Evolutionary conservation across 1,284 basidiomycete species (phyloP), one percentile per base, ranked within the genome.

Genomic region (Ceratobasidium sp.): DNA sequence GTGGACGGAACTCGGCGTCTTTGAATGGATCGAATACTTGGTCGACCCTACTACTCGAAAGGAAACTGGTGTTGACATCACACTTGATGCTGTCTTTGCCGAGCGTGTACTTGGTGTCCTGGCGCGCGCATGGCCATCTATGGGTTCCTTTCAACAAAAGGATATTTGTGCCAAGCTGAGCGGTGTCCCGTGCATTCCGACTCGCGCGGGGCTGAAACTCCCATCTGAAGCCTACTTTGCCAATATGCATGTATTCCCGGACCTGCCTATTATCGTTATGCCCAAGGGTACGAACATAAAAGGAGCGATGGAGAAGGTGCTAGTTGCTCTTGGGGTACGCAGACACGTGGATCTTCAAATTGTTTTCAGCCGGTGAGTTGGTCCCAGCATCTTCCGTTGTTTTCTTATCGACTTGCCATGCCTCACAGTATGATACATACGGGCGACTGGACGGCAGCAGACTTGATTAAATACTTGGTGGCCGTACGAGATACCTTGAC

Each of bases 341-440:
- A 94, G 92, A 81, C 97, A 98, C 80, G 96, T 99, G 13, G 95
- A 97, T 76, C 86, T 97, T 0, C 95, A 97, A 82, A 86, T 96
- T 3, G 87, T 96, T n/a, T 97, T 96, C 81, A 89, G 91, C 77
- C 87, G 94, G 92, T 94, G 77, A 77, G 86, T 80, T 17, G 1
- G 8, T 40, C 2, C 32, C 54, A 40, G 0, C 37, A 25, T 57
- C n/a, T 49, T 75, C 1, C n/a, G 76, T 19, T 37, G 25, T 17
- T 62, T 37, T 34, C 8, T 52, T 74, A 32, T 62, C n/a, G 76
- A 11, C 17, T 32, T 15, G 13, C 22, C n/a, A n/a, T 1, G n/a
- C 11, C 0, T 19, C 29, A 25, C 71, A 95, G 95, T 80, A 94
- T 95, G 91, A 89, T 95, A 78, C 92, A 92, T 82, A 93, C 92